phyloP scores from a whole-genome alignment of 805 yeast species.

The Ogataea haglerorum region DNA sequence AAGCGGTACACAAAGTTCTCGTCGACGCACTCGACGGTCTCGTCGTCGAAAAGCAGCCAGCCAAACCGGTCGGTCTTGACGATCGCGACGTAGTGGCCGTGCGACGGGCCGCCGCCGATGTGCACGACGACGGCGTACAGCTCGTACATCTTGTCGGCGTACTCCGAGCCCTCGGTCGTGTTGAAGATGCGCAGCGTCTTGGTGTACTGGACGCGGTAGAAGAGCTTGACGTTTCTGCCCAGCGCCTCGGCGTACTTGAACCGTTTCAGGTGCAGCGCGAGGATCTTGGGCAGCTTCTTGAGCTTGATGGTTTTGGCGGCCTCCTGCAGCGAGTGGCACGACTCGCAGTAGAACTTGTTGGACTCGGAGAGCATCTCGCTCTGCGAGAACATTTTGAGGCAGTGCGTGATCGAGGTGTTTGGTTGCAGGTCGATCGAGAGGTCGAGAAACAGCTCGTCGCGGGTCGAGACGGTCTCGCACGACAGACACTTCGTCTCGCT shows the following conservation, averaged over 20 bases:
- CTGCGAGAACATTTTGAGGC: slow-evolving; percentile 77
- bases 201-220: slow-evolving; percentile 82
- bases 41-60: slow-evolving; percentile 95
- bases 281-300: slow-evolving; percentile 68
- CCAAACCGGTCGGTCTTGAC: slow-evolving; percentile 75
- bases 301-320: slow-evolving; percentile 88
- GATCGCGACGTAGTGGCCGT: slow-evolving; percentile 90
- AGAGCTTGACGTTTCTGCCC: slow-evolving; percentile 79
- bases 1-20: slow-evolving; percentile 80
- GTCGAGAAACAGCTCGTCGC: slow-evolving; percentile 86
- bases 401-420: slow-evolving; percentile 70
- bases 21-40: slow-evolving; percentile 84
- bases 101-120: slow-evolving; percentile 96
- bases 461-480: slow-evolving; percentile 77
- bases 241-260: slow-evolving; percentile 86
- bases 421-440: slow-evolving; percentile 79
- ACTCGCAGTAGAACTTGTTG: slow-evolving; percentile 91
- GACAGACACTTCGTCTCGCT: slow-evolving; percentile 87
- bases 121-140: slow-evolving; percentile 86
- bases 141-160: slow-evolving; percentile 65
- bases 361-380: slow-evolving; percentile 81
- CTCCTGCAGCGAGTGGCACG: slow-evolving; percentile 86
- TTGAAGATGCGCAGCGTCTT: slow-evolving; percentile 64
- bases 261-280: slow-evolving; percentile 84
- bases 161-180: slow-evolving; percentile 54